Conservation (phyloP, 2,329 filamentous ascomycete species). For the Penicillium italicum region DNA sequence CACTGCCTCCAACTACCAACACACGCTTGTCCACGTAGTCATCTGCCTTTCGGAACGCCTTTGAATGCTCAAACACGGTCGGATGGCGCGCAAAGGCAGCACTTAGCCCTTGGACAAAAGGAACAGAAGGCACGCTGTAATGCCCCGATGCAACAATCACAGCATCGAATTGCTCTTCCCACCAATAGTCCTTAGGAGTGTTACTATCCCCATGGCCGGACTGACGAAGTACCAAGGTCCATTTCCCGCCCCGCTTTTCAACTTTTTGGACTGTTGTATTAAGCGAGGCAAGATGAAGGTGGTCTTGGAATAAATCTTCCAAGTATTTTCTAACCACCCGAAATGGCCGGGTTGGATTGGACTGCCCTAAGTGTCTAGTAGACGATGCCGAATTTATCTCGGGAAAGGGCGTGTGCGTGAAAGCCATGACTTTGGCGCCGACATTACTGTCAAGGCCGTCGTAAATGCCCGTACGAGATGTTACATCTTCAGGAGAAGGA, state of each 20-base stretch:
- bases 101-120: slow-evolving; percentile 35
- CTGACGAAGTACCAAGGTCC: slow-evolving; percentile 31
- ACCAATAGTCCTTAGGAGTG: slow-evolving; percentile 33
- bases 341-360: slow-evolving; percentile 26
- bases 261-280: slow-evolving; percentile 33
- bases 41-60: slow-evolving; percentile 32
- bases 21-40: slow-evolving; percentile 38
- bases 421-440: slow-evolving; percentile 27
- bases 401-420: slow-evolving; percentile 28
- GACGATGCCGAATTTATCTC: slow-evolving; percentile 23
- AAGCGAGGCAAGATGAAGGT: slow-evolving; percentile 28
- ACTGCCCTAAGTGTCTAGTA: slow-evolving; percentile 15
- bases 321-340: slow-evolving; percentile 23
- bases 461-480: slow-evolving; percentile 25
- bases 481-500: slow-evolving; percentile 19
- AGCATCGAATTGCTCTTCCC: slow-evolving; percentile 43
- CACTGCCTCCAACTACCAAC: slow-evolving; percentile 29
- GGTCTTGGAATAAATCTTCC: slow-evolving; percentile 25
- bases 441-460: slow-evolving; percentile 29
- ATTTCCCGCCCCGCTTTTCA: slow-evolving; percentile 23
- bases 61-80: slow-evolving; percentile 37
- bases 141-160: slow-evolving; percentile 44
- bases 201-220: slow-evolving; percentile 8
- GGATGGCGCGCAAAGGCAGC: slow-evolving; percentile 33
- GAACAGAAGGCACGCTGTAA: slow-evolving; percentile 42